Evolutionary conservation across 257 asterid species (phyloP), one percentile per base, ranked within the genome.

Genomic region (Nemophila menziesii): DNA sequence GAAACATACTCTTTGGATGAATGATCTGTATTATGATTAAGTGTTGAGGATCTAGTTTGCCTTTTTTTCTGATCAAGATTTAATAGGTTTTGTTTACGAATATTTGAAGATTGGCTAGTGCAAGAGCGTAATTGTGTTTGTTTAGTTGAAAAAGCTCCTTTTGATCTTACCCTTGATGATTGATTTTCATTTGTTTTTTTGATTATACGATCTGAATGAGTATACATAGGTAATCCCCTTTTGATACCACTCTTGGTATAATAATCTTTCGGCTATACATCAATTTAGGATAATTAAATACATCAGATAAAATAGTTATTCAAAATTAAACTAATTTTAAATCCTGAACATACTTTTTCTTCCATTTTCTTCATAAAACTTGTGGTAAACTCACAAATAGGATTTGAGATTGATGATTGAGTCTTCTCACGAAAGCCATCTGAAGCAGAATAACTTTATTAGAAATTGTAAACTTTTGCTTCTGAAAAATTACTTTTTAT

Each of bases 41-140:
- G 67, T 10, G 65, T 49, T 60, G 58, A 40, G 52, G 60, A 37
- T 44, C 58, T 45, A 45, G 61, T 58, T 26, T 16, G 48, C 54
- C 53, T 51, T 24, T 60, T 62, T 24, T 36, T 62, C 56, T 56
- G 61, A 60, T 65, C 61, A 58, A 33, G 56, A 23, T 65, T 65
- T 33, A 62, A 55, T 34, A 46, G 61, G 46, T 37, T 43, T 33
- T 50, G 51, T 20, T 64, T 58, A 57, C 49, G 71, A 43, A 43
- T 57, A 37, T 61, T 62, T 46, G 44, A 46, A 6, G 76, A 57
- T 61, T 69, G 69, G 55, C 13, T 57, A 49, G 26, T 46, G 5
- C 73, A 73, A 58, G 82, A 66, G 44, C 44, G 64, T 53, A 68
- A 75, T 66, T 73, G 68, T 45, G 51, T 15, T 57, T 67, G 60